Evolutionary conservation across 1,284 basidiomycete genomes (phyloP), one percentile per base, ranked within the genome.

Genomic region (Malassezia vespertilionis): DNA sequence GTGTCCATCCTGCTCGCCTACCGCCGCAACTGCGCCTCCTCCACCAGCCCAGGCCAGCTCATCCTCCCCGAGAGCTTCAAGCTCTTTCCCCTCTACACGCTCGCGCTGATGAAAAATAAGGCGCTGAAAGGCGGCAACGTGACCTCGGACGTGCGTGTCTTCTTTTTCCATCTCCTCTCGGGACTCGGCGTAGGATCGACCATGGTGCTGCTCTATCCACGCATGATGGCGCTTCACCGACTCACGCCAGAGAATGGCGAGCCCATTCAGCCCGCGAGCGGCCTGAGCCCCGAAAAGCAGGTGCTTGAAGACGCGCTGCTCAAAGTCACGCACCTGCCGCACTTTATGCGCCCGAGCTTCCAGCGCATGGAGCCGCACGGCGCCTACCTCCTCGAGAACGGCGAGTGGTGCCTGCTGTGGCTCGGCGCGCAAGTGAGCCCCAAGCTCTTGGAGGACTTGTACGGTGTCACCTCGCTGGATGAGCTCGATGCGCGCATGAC

Each of bases 11-110:
- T 97, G 20, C 76, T 89, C 22, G 85, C 85, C 9, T 99, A 99
- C 71, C 78, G 91, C 27, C 81, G 81, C 48, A 82, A 90, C 62
- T 97, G 93, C 70, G 89, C 91, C 0, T 80, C 86, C 11, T 79
- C 85, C 0, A 84, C 86, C 0, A 77, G 80, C 17, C 75, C 79
- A 0, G 83, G 85, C 5, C 91, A 95, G 76, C 74, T 96, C 46
- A 86, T 99, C 56, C 79, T 97, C 26, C 93, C 93, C 1, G 93
- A 97, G 72, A 82, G 83, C 1, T 91, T 90, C 77, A 84, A 86
- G 70, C 78, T 84, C 2, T 76, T 97, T 43, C 88, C 90, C 0
- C 75, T 90, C 14, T 91, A 84, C 66, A 79, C 80, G 1, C 76
- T 97, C 5, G 82, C 82, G 5, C 79, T 97, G 52, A 79, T 84